Base-by-base conservation (phyloP, 2,329 filamentous ascomycete species). In the Meredithiella fracta region DNA sequence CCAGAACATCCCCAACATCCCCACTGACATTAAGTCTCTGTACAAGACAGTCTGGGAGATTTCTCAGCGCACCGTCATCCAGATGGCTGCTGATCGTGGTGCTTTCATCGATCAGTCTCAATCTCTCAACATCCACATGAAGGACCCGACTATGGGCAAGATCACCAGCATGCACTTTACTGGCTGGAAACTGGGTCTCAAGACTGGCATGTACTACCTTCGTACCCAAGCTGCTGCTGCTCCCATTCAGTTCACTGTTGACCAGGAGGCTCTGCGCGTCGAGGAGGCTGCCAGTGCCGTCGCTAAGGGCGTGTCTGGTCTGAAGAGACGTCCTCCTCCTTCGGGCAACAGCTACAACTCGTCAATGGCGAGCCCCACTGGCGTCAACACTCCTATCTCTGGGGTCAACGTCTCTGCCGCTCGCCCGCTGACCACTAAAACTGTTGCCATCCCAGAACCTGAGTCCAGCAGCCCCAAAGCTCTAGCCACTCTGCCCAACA, bases 1-100 rank as follows among this genome's bases (percentile, higher is more conserved):
- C 56, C 92, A 97, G 71, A 91, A 92, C 70, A 91, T 98, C 61
- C 86, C 91, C 67, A 97, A 94, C 72, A 96, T 98, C 60, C 91
- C 92, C 14, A 80, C 85, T 31, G 92, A 98, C 63, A 85, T 94
- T 76, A 98, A 98, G 76, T 82, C 84, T 40, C 79, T 98, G 5
- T 98, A 98, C 80, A 98, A 98, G 83, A 98, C 92, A 2, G 92
- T 98, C 22, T 98, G 92, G 92, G 92, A 98, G 69, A 96, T 98
- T 65, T 94, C 88, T 20, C 92, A 98, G 74, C 86, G 89, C 61
- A 87, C 82, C 47, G 90, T 98, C 62, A 82, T 98, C 47, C 88
- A 97, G 74, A 97, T 98, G 90, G 87, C 92, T 57, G 92, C 92
- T 55, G 92, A 98, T 69, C 91, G 92, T 70, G 92, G 92, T 72